A percentile compares a stretch with the other conserved stretches of the same genome.
Evolutionary conservation across 2,329 filamentous ascomycete genomes (phyloP).

Genomic region (Lachnellula cervina): DNA sequence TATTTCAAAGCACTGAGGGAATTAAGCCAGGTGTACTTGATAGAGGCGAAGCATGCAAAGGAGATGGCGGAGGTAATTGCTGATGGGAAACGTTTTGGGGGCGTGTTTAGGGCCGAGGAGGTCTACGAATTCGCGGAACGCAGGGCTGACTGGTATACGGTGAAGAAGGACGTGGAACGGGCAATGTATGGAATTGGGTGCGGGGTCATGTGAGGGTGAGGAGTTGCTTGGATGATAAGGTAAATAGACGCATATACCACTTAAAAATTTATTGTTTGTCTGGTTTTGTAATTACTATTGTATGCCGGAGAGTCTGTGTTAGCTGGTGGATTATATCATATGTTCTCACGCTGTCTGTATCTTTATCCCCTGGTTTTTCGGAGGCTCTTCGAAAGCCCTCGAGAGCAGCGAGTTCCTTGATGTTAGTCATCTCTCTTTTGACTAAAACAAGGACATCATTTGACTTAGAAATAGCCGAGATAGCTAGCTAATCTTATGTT

Average conservation of each 20-base stretch:
- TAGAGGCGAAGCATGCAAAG: conserved; percentile 80
- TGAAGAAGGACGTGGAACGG: conserved; percentile 83
- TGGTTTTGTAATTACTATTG: background rate
- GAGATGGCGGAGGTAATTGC: conserved; percentile 95
- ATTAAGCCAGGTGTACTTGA: conserved; percentile 91
- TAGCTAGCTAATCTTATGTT: too few relatives aligned
- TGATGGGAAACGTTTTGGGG: conserved; percentile 81
- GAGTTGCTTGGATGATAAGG: background rate
- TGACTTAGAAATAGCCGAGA: too few relatives aligned
- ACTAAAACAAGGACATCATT: too few relatives aligned
- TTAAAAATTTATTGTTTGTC: background rate
- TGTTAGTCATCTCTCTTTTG: too few relatives aligned
- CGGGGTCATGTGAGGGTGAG: conserved; percentile 61
- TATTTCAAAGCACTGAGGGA: conserved; percentile 92
- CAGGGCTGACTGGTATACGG: conserved; percentile 89
- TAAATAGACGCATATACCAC: background rate
- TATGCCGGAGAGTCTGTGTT: too few relatives aligned
- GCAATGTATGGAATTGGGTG: conserved; percentile 98
- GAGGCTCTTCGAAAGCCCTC: too few relatives aligned
- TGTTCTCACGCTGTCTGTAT: too few relatives aligned
- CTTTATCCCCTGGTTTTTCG: too few relatives aligned
- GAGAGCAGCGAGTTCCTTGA: too few relatives aligned
- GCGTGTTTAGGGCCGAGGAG: conserved; percentile 91
- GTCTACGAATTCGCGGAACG: conserved; percentile 96
- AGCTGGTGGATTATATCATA: too few relatives aligned